Base-by-base conservation (phyloP, 768 basidiomycete species). In the Rhodotorula graminis region DNA sequence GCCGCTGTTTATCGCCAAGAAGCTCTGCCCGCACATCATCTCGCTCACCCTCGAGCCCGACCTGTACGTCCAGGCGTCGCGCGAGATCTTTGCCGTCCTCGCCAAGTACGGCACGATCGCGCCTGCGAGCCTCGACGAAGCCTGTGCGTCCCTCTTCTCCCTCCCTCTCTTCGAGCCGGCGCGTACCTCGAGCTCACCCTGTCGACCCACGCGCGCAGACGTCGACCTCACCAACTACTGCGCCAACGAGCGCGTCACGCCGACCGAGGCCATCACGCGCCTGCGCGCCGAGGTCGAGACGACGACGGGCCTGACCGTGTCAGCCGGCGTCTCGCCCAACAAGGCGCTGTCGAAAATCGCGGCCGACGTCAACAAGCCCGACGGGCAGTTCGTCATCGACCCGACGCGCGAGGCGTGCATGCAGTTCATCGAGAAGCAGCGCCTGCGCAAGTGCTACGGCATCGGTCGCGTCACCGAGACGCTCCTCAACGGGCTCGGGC, bases 1-100 rank as follows among this genome's bases (percentile, higher is more conserved):
- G 96, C 87, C 95, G n/a, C 93, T 88, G 64, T 95, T 93, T 80
- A 88, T 98, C 57, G 95, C 95, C 25, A 89, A 88, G 83, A 95
- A 92, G 78, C 86, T 99, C 16, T 97, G 93, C 79, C 93, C 96
- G 7, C 87, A 93, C 15, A 86, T 99, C 27, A 87, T 91, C 52
- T 82, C 91, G 57, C 84, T 94, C 62, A 71, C 65, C 69, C 71
- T 71, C 40, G 46, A 79, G 53, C 77, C 78, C 40, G 56, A 67
- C 16, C 72, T 76, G 21, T 79, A 79, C 70, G 53, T 63, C 31
- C 63, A 67, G 46, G 73, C 80, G 12, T 80, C 81, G 0, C 79
- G 80, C 82, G 52, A 85, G 74, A 88, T 96, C 53, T 91, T 94
- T 83, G 78, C 78, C 42, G 88, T 89, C 33, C 84, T 88, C 69